Percentiles rank a stretch among this genome's conserved stretches.
phyloP scores from a whole-genome alignment of 1,284 basidiomycete genomes.

The Rhodofomes roseus region DNA sequence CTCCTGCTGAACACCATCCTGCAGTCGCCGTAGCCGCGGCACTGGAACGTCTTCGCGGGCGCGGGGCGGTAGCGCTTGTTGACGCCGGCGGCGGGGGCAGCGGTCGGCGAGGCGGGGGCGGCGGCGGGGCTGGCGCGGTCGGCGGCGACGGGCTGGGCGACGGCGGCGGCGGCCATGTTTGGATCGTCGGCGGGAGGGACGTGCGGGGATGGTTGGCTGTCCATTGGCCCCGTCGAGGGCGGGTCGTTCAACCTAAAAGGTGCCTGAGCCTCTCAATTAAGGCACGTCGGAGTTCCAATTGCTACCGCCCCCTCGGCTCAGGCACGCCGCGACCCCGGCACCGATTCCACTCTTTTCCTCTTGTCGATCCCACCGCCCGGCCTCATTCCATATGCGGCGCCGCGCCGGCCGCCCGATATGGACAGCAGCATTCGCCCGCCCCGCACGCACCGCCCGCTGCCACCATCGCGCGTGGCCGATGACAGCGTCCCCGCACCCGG shows the following conservation, averaged over 20 bases:
- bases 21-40: conserved; percentile 92
- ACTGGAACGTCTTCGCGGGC: conserved; percentile 91
- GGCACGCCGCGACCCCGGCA: conserved; percentile 20
- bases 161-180: conserved; percentile 26
- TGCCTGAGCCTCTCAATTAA: conserved; percentile 30
- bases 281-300: conserved; percentile 23
- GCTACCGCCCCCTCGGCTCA: conserved; percentile 19
- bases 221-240: conserved; percentile 23
- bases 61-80: conserved; percentile 71
- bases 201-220: conserved; percentile 25
- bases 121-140: conserved; percentile 6
- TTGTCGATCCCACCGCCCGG: conserved; percentile 2
- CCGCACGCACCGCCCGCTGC: neutral
- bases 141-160: conserved; percentile 5
- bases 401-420: neutral
- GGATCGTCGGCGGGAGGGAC: conserved; percentile 1
- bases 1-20: conserved; percentile 94
- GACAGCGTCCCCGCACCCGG: neutral
- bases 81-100: conserved; percentile 21
- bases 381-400: neutral
- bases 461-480: neutral
- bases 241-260: conserved; percentile 29
- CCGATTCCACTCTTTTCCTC: conserved; percentile 16
- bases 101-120: neutral
- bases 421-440: neutral